Evolutionary conservation across 108 stramenopile genomes (phyloP).

Genomic region (Schizochytrium sp.): DNA sequence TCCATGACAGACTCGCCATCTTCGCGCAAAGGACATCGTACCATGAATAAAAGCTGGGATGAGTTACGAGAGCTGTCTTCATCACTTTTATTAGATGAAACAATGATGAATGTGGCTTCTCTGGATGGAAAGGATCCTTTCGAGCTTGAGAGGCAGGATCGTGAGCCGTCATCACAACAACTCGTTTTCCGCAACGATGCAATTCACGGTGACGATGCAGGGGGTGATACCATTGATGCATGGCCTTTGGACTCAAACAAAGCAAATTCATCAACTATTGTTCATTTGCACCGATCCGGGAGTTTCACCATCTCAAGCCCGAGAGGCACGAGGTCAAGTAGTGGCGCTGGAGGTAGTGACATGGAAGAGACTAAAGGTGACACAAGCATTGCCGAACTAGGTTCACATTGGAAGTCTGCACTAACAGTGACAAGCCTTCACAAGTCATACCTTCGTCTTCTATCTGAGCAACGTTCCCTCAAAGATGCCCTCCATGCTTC

Average conservation of each 20-base stretch:
- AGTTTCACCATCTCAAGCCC: constrained; percentile 31
- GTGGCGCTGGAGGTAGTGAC: not conserved
- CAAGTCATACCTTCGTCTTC: not conserved
- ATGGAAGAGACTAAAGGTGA: not conserved
- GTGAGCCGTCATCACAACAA: not conserved
- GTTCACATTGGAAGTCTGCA: constrained; percentile 5
- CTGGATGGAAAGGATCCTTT: no score
- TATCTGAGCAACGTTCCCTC: constrained; percentile 25
- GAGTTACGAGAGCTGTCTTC: constrained; percentile 13
- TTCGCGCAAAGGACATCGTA: not conserved
- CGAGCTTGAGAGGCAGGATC: not conserved
- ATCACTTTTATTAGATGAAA: not conserved
- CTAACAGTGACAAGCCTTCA: constrained; percentile 43
- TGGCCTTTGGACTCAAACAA: not conserved
- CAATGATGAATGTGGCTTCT: not conserved
- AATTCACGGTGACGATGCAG: not conserved
- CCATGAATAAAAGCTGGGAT: not conserved
- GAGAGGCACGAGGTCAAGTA: not conserved
- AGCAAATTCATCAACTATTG: not conserved
- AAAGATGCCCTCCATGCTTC: constrained; percentile 59
- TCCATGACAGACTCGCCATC: not conserved
- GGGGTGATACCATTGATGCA: not conserved
- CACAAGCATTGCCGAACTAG: not conserved
- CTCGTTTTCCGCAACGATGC: not conserved
- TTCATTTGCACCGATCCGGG: not conserved